Evolutionary conservation across 306 rosid species (phyloP).

Genomic region (Canavalia gladiata): DNA sequence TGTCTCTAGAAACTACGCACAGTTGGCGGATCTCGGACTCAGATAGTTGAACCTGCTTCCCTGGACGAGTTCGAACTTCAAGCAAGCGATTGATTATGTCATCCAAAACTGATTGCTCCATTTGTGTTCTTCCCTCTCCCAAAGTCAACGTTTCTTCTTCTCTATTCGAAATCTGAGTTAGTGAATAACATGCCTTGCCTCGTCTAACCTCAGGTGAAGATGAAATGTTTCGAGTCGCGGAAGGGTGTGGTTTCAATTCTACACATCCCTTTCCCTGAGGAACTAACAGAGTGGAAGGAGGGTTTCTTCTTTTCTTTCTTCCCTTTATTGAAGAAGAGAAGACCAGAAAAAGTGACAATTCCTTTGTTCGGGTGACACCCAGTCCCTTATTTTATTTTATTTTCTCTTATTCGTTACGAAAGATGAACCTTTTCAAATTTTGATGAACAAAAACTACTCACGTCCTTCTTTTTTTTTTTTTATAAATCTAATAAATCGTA

Average conservation of each 20-base stretch:
- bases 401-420: too few relatives aligned
- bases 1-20: conserved; percentile 70
- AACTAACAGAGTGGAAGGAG: too few relatives aligned
- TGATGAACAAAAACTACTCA: too few relatives aligned
- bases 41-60: conserved; percentile 91
- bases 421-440: too few relatives aligned
- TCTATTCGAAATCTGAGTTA: conserved; percentile 15
- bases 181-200: conserved; percentile 48
- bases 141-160: conserved; percentile 32
- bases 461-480: too few relatives aligned
- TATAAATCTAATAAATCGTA: too few relatives aligned
- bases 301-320: not conserved
- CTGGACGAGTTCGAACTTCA: conserved; percentile 84
- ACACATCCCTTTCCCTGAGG: too few relatives aligned
- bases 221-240: too few relatives aligned
- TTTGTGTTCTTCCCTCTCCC: conserved; percentile 34
- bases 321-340: not conserved
- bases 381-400: not conserved
- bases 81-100: conserved; percentile 88
- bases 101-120: conserved; percentile 82
- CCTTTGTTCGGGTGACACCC: not conserved
- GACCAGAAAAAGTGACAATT: not conserved
- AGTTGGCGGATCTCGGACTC: conserved; percentile 97
- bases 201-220: too few relatives aligned
- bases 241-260: too few relatives aligned